Conservation (phyloP, 2,329 filamentous ascomycete species). For the Colletotrichum paranaense region DNA sequence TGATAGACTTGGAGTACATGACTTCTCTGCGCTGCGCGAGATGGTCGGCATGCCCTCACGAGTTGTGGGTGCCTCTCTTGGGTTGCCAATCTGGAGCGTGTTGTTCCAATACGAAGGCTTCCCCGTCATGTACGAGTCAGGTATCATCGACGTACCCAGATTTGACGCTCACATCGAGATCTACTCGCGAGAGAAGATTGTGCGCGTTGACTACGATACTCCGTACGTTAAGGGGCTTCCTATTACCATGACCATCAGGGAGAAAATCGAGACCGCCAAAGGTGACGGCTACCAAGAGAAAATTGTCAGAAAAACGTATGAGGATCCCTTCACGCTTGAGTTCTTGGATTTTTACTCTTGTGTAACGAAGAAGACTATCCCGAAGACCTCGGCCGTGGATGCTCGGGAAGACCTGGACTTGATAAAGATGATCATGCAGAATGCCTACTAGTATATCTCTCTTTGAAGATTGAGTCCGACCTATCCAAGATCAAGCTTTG, state of each 20-base stretch:
- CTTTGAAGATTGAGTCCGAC: not conserved
- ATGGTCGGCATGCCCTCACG: constrained; percentile 55
- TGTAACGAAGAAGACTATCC: constrained; percentile 32
- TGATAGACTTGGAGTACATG: constrained; percentile 60
- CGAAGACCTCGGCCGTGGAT: constrained; percentile 44
- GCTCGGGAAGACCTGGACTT: constrained; percentile 44
- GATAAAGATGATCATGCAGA: constrained; percentile 40
- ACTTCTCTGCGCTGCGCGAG: constrained; percentile 63
- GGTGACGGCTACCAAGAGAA: constrained; percentile 48
- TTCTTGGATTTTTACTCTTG: constrained; percentile 46
- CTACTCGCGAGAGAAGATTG: constrained; percentile 63
- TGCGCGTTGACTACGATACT: constrained; percentile 65
- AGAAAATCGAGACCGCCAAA: constrained; percentile 48
- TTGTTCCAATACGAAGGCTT: constrained; percentile 59
- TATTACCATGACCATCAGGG: constrained; percentile 58
- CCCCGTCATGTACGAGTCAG: constrained; percentile 66
- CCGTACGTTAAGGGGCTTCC: constrained; percentile 66
- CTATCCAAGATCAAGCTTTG: not conserved
- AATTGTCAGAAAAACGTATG: constrained; percentile 55
- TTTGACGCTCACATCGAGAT: constrained; percentile 65
- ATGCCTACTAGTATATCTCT: not conserved
- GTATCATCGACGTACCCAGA: constrained; percentile 61
- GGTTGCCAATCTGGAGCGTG: constrained; percentile 46
- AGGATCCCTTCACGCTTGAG: constrained; percentile 52
- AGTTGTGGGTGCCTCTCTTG: constrained; percentile 46